Evolutionary conservation across 192 early-diverging fungal species (phyloP).

Genomic region (Glomus cerebriforme): DNA sequence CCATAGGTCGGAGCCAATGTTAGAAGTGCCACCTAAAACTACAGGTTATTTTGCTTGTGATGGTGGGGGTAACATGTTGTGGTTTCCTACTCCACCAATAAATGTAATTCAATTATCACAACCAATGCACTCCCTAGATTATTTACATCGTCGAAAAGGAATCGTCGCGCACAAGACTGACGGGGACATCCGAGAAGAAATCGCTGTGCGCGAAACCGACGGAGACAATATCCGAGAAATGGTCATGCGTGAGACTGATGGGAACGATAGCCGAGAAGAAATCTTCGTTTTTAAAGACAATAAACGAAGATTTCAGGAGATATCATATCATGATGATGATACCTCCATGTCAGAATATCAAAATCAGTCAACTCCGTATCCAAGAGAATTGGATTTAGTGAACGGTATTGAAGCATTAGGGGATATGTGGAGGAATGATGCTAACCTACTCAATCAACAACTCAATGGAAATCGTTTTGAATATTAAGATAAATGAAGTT

Average conservation of each 20-base stretch:
- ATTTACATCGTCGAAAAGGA: conserved; percentile 16
- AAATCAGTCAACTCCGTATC: not conserved
- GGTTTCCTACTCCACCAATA: conserved; percentile 47
- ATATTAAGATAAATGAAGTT: too few relatives aligned
- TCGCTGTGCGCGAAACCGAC: too few relatives aligned
- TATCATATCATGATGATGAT: not conserved
- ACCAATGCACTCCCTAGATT: conserved; percentile 46
- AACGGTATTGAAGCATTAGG: not conserved
- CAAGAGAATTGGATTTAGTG: not conserved
- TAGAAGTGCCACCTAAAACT: not conserved
- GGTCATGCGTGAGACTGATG: too few relatives aligned
- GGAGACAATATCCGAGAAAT: too few relatives aligned
- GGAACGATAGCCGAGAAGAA: too few relatives aligned
- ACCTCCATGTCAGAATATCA: not conserved
- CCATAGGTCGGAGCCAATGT: not conserved
- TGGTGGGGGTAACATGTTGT: conserved; percentile 41
- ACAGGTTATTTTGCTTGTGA: conserved; percentile 39
- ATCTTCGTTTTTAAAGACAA: not conserved
- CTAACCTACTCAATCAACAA: not conserved
- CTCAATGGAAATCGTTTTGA: not conserved
- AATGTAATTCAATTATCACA: conserved; percentile 41
- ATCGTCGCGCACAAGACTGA: not conserved
- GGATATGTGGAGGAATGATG: not conserved
- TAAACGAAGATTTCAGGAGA: not conserved
- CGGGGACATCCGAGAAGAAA: too few relatives aligned